A percentile compares a stretch with the other conserved stretches of the same genome.
phyloP scores from a whole-genome alignment of 179 eudicot species.

The Spergularia azorica region DNA sequence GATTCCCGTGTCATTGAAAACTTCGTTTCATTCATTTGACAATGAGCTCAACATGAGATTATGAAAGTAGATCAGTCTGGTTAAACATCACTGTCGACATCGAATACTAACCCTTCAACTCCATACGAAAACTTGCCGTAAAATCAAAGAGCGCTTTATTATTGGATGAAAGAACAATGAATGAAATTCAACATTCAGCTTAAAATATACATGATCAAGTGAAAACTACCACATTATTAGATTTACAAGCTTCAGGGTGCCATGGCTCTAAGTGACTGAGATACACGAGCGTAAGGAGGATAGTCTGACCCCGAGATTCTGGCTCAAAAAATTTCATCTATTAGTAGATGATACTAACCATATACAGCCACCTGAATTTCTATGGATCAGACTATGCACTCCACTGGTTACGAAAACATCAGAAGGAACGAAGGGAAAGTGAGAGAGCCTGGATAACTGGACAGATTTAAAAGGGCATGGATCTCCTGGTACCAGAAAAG shows the following conservation, averaged over 20 bases:
- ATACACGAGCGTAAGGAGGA: neutral
- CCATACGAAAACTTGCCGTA: too few species aligned
- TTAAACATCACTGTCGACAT: too few species aligned
- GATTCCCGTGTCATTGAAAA: too few species aligned
- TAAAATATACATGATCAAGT: constrained; percentile 20
- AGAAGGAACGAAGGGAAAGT: neutral
- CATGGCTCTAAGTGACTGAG: too few species aligned
- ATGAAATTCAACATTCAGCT: constrained; percentile 11
- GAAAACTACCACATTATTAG: constrained; percentile 23
- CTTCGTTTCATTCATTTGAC: too few species aligned
- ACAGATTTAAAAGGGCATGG: constrained; percentile 8
- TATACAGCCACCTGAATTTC: constrained; percentile 12
- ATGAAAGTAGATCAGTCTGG: too few species aligned
- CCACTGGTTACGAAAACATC: constrained; percentile 6
- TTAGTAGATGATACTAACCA: constrained; percentile 17
- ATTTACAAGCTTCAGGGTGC: constrained; percentile 32
- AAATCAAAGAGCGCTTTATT: neutral
- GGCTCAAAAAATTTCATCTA: constrained; percentile 11
- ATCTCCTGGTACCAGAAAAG: neutral
- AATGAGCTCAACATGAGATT: too few species aligned
- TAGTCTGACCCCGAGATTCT: neutral
- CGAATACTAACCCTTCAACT: too few species aligned
- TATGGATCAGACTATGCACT: constrained; percentile 11
- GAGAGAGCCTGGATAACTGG: constrained; percentile 13
- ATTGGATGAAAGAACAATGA: constrained; percentile 15